A percentile compares a stretch with the other conserved stretches of the same genome.
These are phyloP conservation scores for Chiua virens DNA, from an alignment of 768 basidiomycete species.

Conservation along the genomic window DNA sequence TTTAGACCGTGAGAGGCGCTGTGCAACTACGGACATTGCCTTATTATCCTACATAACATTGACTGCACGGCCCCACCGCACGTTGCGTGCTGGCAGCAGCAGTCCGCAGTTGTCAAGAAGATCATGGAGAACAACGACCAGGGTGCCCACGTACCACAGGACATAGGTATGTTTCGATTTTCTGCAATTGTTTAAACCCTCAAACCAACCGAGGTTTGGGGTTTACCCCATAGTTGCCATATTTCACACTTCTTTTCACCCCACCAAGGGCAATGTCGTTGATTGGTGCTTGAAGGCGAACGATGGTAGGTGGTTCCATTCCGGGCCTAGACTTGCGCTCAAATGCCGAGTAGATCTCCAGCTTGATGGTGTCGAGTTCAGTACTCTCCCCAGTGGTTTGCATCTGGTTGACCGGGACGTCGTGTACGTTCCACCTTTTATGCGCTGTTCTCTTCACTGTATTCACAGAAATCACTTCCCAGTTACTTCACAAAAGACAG, in stretches of 20 bases:
- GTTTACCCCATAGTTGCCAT: slow-evolving; percentile 57
- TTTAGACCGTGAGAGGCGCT: slow-evolving; percentile 28
- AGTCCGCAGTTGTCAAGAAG: slow-evolving; percentile 16
- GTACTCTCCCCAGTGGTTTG: slow-evolving; percentile 76
- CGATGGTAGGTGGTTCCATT: slow-evolving; percentile 47
- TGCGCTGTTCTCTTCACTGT: not conserved
- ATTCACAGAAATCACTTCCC: slow-evolving; percentile 12
- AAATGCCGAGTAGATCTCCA: slow-evolving; percentile 48
- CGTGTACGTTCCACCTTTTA: slow-evolving; percentile 50
- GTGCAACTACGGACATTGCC: slow-evolving; percentile 18
- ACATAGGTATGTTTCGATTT: slow-evolving; percentile 44
- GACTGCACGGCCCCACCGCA: slow-evolving; percentile 12
- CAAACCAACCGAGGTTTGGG: not conserved
- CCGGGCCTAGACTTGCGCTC: not conserved
- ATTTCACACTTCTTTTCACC: slow-evolving; percentile 84
- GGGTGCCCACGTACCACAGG: slow-evolving; percentile 44
- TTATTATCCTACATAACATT: slow-evolving; percentile 13
- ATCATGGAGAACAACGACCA: slow-evolving; percentile 32
- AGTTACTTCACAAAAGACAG: slow-evolving; percentile 74
- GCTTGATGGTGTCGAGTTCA: slow-evolving; percentile 76
- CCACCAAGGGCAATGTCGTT: slow-evolving; percentile 74
- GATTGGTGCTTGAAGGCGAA: slow-evolving; percentile 77
- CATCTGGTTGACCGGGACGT: slow-evolving; percentile 80
- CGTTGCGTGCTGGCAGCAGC: slow-evolving; percentile 23
- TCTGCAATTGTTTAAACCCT: not conserved